A percentile compares a stretch with the other conserved stretches of the same genome.
These are phyloP conservation scores for Penicillium chermesinum DNA, from an alignment of 495 filamentous ascomycete genomes.

Conservation along the genomic window DNA sequence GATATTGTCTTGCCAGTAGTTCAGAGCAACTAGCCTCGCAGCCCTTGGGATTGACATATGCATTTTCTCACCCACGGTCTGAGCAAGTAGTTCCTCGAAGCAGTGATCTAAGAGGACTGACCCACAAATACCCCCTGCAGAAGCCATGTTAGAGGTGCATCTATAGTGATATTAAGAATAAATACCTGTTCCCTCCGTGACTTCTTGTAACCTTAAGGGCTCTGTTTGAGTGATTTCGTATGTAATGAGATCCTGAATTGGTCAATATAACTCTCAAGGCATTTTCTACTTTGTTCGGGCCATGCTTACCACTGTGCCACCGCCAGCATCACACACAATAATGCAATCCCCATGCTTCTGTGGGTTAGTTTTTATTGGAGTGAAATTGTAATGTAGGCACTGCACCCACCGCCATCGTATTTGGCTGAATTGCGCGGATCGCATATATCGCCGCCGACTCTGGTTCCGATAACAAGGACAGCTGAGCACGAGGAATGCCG, in stretches of 20 bases:
- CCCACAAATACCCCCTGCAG: constrained; percentile 48
- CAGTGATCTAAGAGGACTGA: constrained; percentile 49
- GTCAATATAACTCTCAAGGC: no score
- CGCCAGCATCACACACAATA: constrained; percentile 54
- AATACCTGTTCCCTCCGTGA: constrained; percentile 23
- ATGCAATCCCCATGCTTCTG: constrained; percentile 38
- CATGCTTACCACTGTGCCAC: constrained; percentile 53
- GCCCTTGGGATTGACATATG: constrained; percentile 5
- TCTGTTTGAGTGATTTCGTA: constrained; percentile 11
- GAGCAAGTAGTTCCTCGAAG: constrained; percentile 42
- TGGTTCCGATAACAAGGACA: constrained; percentile 55
- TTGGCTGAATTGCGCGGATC: constrained; percentile 29
- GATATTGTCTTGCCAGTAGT: constrained; percentile 24
- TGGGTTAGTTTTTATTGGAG: not conserved
- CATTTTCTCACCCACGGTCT: constrained; percentile 16
- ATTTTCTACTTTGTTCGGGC: no score
- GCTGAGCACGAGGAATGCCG: constrained; percentile 34
- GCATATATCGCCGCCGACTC: constrained; percentile 57
- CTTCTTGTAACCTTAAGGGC: constrained; percentile 7
- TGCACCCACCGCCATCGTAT: constrained; percentile 18
- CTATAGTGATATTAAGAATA: not conserved
- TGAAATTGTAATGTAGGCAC: not conserved
- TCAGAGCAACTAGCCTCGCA: not conserved
- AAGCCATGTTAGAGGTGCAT: not conserved
- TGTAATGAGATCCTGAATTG: constrained; percentile 44